phyloP scores from a whole-genome alignment of 1,139 yeast genomes.

The Taiozyma onychis region DNA sequence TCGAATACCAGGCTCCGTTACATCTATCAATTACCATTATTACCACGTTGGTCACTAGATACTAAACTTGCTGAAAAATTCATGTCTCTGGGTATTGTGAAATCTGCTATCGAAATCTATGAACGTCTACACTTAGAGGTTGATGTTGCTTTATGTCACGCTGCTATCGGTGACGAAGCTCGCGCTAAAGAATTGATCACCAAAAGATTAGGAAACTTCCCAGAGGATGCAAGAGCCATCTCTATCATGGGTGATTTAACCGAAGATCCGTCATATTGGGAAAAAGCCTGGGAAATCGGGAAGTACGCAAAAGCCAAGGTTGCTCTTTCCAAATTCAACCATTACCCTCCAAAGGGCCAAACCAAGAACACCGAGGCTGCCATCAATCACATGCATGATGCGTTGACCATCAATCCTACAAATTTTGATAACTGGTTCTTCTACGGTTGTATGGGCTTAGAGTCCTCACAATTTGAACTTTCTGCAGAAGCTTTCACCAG shows the following conservation, averaged over 20 bases:
- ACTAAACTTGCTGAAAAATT: conserved; percentile 79
- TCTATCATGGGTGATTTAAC: conserved; percentile 84
- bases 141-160: conserved; percentile 88
- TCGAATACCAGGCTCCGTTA: conserved; percentile 56
- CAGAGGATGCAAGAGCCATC: conserved; percentile 79
- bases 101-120: conserved; percentile 87
- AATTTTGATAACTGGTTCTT: conserved; percentile 84
- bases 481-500: conserved; percentile 94
- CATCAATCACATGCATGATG: conserved; percentile 65
- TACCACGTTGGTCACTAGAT: conserved; percentile 88
- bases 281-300: conserved; percentile 82
- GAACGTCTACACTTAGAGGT: conserved; percentile 70
- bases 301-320: conserved; percentile 81
- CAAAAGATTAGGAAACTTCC: conserved; percentile 48
- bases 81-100: conserved; percentile 78
- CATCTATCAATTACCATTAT: conserved; percentile 67
- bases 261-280: conserved; percentile 75
- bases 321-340: conserved; percentile 69
- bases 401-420: conserved; percentile 71
- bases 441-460: conserved; percentile 89
- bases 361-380: conserved; percentile 50
- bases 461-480: conserved; percentile 60
- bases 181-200: conserved; percentile 59
- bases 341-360: conserved; percentile 59
- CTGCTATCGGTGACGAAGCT: conserved; percentile 72